Base-by-base conservation (phyloP, 441 rosid species). In the Bocquillonia castaneifolia region DNA sequence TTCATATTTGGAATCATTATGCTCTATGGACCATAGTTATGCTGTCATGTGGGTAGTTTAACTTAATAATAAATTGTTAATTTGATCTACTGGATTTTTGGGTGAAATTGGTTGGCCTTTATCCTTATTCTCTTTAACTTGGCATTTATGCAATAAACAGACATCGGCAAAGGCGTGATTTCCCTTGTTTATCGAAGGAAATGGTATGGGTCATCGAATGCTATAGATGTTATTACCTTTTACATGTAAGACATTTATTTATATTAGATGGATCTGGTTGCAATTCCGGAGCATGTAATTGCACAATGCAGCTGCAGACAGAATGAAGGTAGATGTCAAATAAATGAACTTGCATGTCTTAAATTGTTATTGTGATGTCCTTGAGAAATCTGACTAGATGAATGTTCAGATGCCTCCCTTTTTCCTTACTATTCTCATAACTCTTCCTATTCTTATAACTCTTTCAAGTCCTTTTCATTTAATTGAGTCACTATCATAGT, bases 331-430 rank as follows among this genome's bases (percentile, higher is more conserved):
- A 26, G 29, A 53, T 40, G 29, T 56, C 28, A 53, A n/a, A n/a
- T 47, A n/a, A 32, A 36, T 50, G 32, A 48, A 31, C 31, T 45
- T 48, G 32, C 22, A 48, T 29, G 42, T 22, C 40, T 42, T 26
- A n/a, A n/a, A 10, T 9, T 28, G 14, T 42, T 26, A 18, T 17
- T 8, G 26, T 31, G 31, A 31, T 29, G 3, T 6, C 55, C 36
- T 60, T 50, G 66, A 69, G 58, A 25, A 44, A 58, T 66, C 45
- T 20, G 20, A 9, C 22, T 56, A 50, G 17, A 59, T 59, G 48
- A 50, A 6, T 5, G 34, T 60, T 44, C 10, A 29, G 17, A 60
- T 69, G 40, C 28, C 20, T 28, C 6, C 9, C 51, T 66, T 68
- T 31, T 44, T 29, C 14, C 37, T 26, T 25, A 37, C 50, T 20